phyloP scores from a whole-genome alignment of 306 rosid genomes.

The Cucurbita ficifolia region DNA sequence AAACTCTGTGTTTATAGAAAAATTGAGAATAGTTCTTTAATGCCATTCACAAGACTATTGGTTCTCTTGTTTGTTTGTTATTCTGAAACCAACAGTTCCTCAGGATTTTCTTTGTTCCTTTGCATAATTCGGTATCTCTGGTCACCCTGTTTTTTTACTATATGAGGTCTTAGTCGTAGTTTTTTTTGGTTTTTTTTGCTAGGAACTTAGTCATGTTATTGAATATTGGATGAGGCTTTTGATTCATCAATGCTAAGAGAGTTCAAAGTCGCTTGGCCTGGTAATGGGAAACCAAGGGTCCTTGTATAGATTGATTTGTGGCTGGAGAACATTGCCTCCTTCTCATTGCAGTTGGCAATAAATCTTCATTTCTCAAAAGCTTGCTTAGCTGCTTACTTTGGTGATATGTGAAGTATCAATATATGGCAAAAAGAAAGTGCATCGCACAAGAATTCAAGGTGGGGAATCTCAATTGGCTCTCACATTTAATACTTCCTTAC shows the following conservation, averaged over 20 bases:
- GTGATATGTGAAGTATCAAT: slow-evolving; percentile 1
- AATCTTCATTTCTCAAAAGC: background rate
- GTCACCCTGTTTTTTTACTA: background rate
- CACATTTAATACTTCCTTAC: background rate
- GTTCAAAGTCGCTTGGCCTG: background rate
- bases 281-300: background rate
- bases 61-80: background rate
- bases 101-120: background rate
- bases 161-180: background rate
- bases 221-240: background rate
- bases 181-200: background rate
- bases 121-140: background rate
- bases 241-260: background rate
- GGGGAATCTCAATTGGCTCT: slow-evolving; percentile 3
- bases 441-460: background rate
- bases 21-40: background rate
- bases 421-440: background rate
- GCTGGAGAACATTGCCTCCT: background rate
- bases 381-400: background rate
- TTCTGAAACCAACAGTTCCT: background rate
- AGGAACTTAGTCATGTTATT: background rate
- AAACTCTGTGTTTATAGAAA: background rate
- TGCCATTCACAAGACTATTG: background rate
- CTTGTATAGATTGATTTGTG: background rate
- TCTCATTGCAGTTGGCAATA: background rate